Evolutionary conservation across 495 filamentous ascomycete genomes (phyloP).

Genomic region (Aspergillus incahuasiensis): DNA sequence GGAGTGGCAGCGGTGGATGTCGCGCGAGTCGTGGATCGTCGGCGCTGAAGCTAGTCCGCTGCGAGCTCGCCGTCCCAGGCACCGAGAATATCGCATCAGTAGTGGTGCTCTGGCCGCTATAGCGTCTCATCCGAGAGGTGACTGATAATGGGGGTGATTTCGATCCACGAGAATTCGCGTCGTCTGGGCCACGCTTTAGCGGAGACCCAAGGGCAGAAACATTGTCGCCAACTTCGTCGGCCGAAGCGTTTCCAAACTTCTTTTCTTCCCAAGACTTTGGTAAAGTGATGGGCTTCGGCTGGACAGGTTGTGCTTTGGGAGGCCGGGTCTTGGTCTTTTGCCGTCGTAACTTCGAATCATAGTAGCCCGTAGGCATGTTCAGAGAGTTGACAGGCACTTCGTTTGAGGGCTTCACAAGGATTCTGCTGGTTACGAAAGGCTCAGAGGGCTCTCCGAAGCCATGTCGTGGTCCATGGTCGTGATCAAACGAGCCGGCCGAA

Average conservation of each 20-base stretch:
- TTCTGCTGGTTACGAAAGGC: background rate
- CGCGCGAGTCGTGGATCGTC: slow-evolving; percentile 26
- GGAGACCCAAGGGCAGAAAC: slow-evolving; percentile 2
- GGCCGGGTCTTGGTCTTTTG: slow-evolving; percentile 14
- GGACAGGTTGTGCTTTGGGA: background rate
- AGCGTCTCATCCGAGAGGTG: slow-evolving; percentile 43
- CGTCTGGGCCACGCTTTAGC: slow-evolving; percentile 17
- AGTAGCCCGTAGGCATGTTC: slow-evolving; percentile 37
- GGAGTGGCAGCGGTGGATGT: slow-evolving; percentile 18
- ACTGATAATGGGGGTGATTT: slow-evolving; percentile 40
- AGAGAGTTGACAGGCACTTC: slow-evolving; percentile 9
- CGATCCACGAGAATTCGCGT: slow-evolving; percentile 23
- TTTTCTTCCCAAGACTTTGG: slow-evolving; percentile 10
- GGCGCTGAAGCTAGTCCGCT: slow-evolving; percentile 36
- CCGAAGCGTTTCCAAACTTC: slow-evolving; percentile 8
- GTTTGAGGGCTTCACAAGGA: slow-evolving; percentile 1
- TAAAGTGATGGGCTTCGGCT: background rate
- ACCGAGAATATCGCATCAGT: slow-evolving; percentile 26
- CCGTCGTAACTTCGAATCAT: slow-evolving; percentile 29
- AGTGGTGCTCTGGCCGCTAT: slow-evolving; percentile 31
- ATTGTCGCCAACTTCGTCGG: slow-evolving; percentile 26
- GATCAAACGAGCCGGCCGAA: slow-evolving; percentile 7
- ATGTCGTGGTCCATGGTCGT: slow-evolving; percentile 11
- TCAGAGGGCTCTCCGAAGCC: slow-evolving; percentile 6
- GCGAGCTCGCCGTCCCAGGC: slow-evolving; percentile 30